Base-by-base conservation (phyloP, 352 stramenopile genomes). In the Phytophthora syringae region DNA sequence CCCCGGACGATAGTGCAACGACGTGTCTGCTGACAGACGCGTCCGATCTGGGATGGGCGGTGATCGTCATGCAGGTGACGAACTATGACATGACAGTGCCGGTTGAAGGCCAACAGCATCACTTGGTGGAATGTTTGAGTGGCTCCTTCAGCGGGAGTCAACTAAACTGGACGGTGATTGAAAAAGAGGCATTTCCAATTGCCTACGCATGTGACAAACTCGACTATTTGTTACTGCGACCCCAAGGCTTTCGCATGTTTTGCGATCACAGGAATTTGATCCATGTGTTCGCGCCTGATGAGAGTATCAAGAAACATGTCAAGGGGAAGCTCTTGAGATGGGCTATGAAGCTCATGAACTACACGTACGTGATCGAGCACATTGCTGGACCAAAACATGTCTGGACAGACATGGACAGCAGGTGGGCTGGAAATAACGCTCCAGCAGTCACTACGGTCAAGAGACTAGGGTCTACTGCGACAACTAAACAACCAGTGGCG, bases 401-500 rank as follows among this genome's bases (percentile, higher is more conserved):
- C 12, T 68, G 60, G 50, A 52, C 60, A 15, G 42, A 68, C 27
- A 68, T 68, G 60, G 56, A 57, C 15, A 55, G 39, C 21, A 42
- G 28, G 2, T 68, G 60, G 51, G 60, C 58, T 34, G 49, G 43
- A 0, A 45, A 62, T 9, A 30, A 32, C 7, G 30, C 20, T 3
- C 30, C 30, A 36, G 34, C n/a, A n/a, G n/a, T n/a, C n/a, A n/a
- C n/a, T n/a, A n/a, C n/a, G n/a, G n/a, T n/a, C n/a, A n/a, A n/a
- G n/a, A n/a, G n/a, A n/a, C n/a, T n/a, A n/a, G n/a, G n/a, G n/a
- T n/a, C n/a, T n/a, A n/a, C n/a, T n/a, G n/a, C n/a, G n/a, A n/a
- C n/a, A n/a, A n/a, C n/a, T n/a, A n/a, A n/a, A n/a, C n/a, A n/a
- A n/a, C n/a, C n/a, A n/a, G n/a, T n/a, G n/a, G n/a, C n/a, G n/a